Conservation (phyloP, 331 rosid species). For the Dryas integrifolia region DNA sequence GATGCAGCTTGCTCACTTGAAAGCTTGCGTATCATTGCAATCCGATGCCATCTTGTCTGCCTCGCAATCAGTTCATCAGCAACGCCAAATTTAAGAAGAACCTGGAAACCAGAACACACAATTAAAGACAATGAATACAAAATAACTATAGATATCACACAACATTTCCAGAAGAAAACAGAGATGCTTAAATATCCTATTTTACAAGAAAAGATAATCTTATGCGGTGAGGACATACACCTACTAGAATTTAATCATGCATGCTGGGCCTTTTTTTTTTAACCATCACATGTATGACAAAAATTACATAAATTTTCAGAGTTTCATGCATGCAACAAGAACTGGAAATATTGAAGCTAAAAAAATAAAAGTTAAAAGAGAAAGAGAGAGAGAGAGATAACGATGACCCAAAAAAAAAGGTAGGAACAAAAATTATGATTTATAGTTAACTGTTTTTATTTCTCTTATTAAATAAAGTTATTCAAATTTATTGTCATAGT, state of each 20-base stretch:
- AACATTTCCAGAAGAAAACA: neutral
- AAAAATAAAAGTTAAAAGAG: too few relatives aligned
- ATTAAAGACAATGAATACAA: neutral
- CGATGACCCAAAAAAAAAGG: too few relatives aligned
- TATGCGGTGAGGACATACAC: neutral
- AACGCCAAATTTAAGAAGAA: slow-evolving; percentile 89
- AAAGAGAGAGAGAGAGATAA: too few relatives aligned
- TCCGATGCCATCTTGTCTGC: slow-evolving; percentile 98
- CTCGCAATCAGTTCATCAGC: slow-evolving; percentile 81
- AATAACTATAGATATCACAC: neutral
- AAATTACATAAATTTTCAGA: neutral
- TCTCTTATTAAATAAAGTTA: too few relatives aligned
- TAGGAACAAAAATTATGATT: too few relatives aligned
- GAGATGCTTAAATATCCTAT: neutral
- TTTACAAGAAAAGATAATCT: neutral
- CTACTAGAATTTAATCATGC: neutral
- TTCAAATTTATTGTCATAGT: too few relatives aligned
- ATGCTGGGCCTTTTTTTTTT: neutral
- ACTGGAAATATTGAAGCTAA: too few relatives aligned
- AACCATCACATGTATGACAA: neutral
- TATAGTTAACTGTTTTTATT: too few relatives aligned
- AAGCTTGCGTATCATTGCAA: slow-evolving; percentile 98
- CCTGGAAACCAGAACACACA: slow-evolving; percentile 46
- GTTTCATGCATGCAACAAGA: neutral
- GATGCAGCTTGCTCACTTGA: slow-evolving; percentile 98